Evolutionary conservation across 164 flowering plant genomes (phyloP).

Genomic region (Protea cynaroides): DNA sequence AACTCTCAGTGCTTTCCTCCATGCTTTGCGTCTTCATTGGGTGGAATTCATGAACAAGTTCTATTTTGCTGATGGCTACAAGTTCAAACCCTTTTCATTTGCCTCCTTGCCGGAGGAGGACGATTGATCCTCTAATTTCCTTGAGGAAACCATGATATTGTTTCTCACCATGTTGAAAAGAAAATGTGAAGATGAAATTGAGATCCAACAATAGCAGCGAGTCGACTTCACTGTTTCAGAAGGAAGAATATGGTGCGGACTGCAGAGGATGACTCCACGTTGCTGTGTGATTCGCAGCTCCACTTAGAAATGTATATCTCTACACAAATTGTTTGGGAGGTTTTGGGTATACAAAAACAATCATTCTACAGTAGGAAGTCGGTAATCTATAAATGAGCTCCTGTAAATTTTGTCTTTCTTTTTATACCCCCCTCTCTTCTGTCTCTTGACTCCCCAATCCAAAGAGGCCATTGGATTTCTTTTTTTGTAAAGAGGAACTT

Average conservation of each 20-base stretch:
- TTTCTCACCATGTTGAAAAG: constrained; percentile 1
- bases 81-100: constrained; percentile 76
- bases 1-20: constrained; percentile 94
- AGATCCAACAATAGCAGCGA: constrained; percentile 3
- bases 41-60: constrained; percentile 97
- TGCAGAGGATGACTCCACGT: constrained; percentile 5
- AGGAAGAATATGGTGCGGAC: neutral
- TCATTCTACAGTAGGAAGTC: neutral
- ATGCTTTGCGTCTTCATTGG: constrained; percentile 97
- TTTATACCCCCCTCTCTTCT: too few relatives aligned
- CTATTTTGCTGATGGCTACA: constrained; percentile 97
- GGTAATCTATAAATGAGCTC: neutral
- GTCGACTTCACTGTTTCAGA: constrained; percentile 2
- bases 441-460: neutral
- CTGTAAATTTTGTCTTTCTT: neutral
- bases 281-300: constrained; percentile 3
- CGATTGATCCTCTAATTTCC: constrained; percentile 33
- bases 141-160: neutral
- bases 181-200: constrained; percentile 2
- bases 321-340: constrained; percentile 7
- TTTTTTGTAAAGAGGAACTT: neutral
- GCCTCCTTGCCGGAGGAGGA: constrained; percentile 50
- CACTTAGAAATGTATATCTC: neutral
- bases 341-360: constrained; percentile 8
- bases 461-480: neutral